Percentiles rank a stretch among this genome's conserved stretches.
phyloP scores from a whole-genome alignment of 441 rosid genomes.

The Manihot esculenta region DNA sequence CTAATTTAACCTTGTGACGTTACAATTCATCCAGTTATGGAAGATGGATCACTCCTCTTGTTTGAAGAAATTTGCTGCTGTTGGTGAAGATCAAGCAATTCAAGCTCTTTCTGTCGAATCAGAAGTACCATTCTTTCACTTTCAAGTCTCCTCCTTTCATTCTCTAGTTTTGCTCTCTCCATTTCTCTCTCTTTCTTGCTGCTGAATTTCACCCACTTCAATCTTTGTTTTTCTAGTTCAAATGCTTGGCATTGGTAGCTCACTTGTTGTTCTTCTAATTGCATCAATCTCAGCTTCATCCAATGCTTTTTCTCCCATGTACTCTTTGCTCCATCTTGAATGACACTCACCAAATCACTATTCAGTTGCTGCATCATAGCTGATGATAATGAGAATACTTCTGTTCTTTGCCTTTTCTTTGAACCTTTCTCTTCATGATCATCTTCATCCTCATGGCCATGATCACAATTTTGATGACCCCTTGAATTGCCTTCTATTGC shows the following conservation, averaged over 20 bases:
- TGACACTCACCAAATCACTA: conserved; percentile 40
- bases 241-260: conserved; percentile 56
- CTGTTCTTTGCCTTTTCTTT: conserved; percentile 36
- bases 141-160: conserved; percentile 64
- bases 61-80: conserved; percentile 42
- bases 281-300: conserved; percentile 54
- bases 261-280: conserved; percentile 68
- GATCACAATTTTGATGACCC: conserved; percentile 37
- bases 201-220: conserved; percentile 86
- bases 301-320: conserved; percentile 90
- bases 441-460: conserved; percentile 45
- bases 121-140: conserved; percentile 68
- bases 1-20: too few species aligned
- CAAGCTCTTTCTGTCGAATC: conserved; percentile 66
- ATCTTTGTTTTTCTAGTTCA: conserved; percentile 84
- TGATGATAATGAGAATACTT: conserved; percentile 22
- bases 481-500: conserved; percentile 29
- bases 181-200: conserved; percentile 88
- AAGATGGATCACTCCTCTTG: conserved; percentile 65
- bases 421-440: conserved; percentile 34
- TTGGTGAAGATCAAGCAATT: conserved; percentile 38
- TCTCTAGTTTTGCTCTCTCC: conserved; percentile 81
- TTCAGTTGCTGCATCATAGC: conserved; percentile 45
- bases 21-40: conserved; percentile 41
- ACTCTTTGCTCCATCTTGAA: conserved; percentile 58